Base-by-base conservation (phyloP, 495 filamentous ascomycete genomes). In the Podospora australis region DNA sequence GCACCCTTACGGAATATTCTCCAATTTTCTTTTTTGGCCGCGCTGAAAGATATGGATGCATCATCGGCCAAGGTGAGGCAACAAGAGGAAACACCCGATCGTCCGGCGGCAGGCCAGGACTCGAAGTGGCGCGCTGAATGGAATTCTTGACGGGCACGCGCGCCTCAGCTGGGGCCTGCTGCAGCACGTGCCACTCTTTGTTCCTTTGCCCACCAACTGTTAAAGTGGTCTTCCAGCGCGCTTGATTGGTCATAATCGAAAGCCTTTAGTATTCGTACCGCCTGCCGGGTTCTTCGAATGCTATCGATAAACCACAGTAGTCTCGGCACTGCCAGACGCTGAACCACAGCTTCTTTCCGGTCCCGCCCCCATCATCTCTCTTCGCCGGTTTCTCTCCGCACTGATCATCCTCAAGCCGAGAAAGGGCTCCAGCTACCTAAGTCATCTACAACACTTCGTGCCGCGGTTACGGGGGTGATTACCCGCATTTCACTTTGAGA, bases 401-500 rank as follows among this genome's bases (percentile, higher is more conserved):
- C 32, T 36, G 32, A 16, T 36, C 19, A 16, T 17, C 7, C 32
- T 16, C 32, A 17, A n/a, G 32, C 32, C n/a, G 32, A 36, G 32
- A 16, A n/a, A 36, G 14, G n/a, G 30, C 16, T 10, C 16, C 23
- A 22, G 28, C 11, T 30, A 19, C 25, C 36, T 20, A n/a, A 16
- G 25, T 28, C 16, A 16, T 11, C 35, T 8, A 17, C 34, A 26
- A 20, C 21, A 5, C 39, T 26, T 26, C 20, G n/a, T n/a, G n/a
- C n/a, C n/a, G n/a, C n/a, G n/a, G n/a, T n/a, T n/a, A n/a, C n/a
- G n/a, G n/a, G n/a, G n/a, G n/a, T n/a, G n/a, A n/a, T n/a, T n/a
- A n/a, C n/a, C n/a, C n/a, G n/a, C n/a, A n/a, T 28, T 29, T 45
- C 22, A 44, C 45, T 44, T 39, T 41, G 39, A 50, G 40, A 25